Evolutionary conservation across 2,329 filamentous ascomycete species (phyloP), one percentile per base, ranked within the genome.

Genomic region (Lanzia echinophila): DNA sequence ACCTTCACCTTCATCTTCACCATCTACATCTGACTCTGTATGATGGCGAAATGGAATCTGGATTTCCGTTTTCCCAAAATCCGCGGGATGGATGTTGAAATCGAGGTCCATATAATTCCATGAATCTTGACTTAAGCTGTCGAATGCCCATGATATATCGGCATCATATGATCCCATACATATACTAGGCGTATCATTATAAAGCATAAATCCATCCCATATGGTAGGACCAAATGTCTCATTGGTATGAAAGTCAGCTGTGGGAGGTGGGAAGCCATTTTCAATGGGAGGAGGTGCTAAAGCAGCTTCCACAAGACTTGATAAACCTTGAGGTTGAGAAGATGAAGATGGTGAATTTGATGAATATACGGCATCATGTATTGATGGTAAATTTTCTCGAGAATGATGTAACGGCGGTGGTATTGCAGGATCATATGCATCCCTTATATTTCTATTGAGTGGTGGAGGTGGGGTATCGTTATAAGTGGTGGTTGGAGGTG

Each of bases 101-200:
- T 48, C 50, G 2, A 48, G 13, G 19, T 48, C 50, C 36, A 53
- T 53, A 34, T 48, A 48, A 22, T 36, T 42, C 44, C 44, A 53
- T 17, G 50, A 48, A 19, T 53, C 50, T 43, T 48, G 50, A 17
- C 50, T 48, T 15, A 53, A 48, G 36, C 60, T 60, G n/a, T 61
- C 56, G 17, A 66, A 39, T 8, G 62, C 61, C 63, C 62, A 65
- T 6, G 64, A 65, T 36, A 65, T 66, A 50, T 65, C 62, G 10
- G 62, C 63, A 56, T 65, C 62, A 48, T 66, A 66, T 5, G 64
- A 53, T 32, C 64, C 64, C 62, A 64, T 64, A 36, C 63, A 63
- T 12, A 58, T 48, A 43, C 41, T 61, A 3, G 58, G 42, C 10
- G 46, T 58, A 22, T 64, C 61, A 7, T 58, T 61, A 39, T 60